These are phyloP conservation scores for Bipolaris zeicola DNA, from an alignment of 2,329 filamentous ascomycete species.

Conservation along the genomic window DNA sequence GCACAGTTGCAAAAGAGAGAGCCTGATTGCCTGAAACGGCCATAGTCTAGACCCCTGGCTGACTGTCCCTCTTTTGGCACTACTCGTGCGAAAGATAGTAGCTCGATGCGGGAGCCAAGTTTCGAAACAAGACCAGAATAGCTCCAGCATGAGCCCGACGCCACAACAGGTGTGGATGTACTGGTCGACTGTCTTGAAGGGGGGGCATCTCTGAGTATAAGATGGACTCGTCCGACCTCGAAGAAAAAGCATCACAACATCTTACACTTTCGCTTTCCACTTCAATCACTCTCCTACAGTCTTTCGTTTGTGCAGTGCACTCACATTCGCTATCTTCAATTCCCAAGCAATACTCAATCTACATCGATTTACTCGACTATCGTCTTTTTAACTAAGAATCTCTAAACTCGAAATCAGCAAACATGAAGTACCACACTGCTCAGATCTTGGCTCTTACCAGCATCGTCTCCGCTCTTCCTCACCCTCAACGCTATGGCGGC, in stretches of 20 bases:
- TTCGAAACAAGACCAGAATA: slow-evolving; percentile 11
- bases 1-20: not conserved
- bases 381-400: not conserved
- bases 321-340: slow-evolving; percentile 1
- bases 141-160: not conserved
- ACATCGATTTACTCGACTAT: not conserved
- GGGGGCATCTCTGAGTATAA: slow-evolving; percentile 8
- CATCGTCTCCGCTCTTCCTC: slow-evolving; percentile 10
- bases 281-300: not conserved
- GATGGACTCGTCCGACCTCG: slow-evolving; percentile 2
- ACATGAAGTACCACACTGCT: slow-evolving; percentile 13
- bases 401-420: slow-evolving; percentile 3
- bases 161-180: slow-evolving; percentile 1
- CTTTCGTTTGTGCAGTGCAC: slow-evolving; percentile 11
- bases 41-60: slow-evolving; percentile 6
- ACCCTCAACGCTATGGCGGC: slow-evolving; percentile 3
- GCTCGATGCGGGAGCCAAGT: slow-evolving; percentile 5
- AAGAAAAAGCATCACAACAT: slow-evolving; percentile 12
- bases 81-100: not conserved
- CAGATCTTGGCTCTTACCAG: slow-evolving; percentile 10
- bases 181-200: not conserved
- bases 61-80: not conserved
- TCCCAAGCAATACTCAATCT: not conserved
- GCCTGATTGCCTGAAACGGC: not conserved
- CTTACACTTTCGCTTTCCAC: slow-evolving; percentile 10